Evolutionary conservation across 495 filamentous ascomycete genomes (phyloP), one percentile per base, ranked within the genome.

Genomic region (Aspergillus asperescens): DNA sequence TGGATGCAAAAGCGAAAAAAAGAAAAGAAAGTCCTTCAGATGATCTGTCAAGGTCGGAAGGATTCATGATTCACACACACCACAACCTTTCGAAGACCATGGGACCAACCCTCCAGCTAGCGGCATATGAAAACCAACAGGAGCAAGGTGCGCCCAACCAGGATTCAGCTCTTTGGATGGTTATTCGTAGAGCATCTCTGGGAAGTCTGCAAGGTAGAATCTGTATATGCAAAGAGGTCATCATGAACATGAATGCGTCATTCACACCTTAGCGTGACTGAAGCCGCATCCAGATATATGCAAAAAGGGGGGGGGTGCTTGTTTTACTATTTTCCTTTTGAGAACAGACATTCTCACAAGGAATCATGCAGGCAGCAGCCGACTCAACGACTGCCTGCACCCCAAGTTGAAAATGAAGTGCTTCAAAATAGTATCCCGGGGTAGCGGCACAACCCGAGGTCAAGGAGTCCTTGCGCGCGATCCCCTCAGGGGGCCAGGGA

Each of bases 1-100:
- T 25, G 31, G 27, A 13, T 18, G 27, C 15, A 46, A 46, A 46
- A 46, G 42, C 42, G 32, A 44, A 42, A 42, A 8, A 46, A 47
- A 32, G 29, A 46, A 44, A 42, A 42, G 4, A 46, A 47, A 32
- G 29, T 2, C 19, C 20, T 23, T 22, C 28, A 35, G 23, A 1
- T 13, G 27, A 32, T 22, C 25, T 13, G 18, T 20, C 18, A 28
- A 29, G 23, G 28, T 19, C 8, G 15, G 19, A 20, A 34, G 6
- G 7, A 47, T 5, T 18, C 28, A 4, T 23, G 28, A 12, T 13
- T 24, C 29, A 24, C 5, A 29, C 4, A 23, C 15, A 20, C n/a
- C 16, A 20, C 42, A 7, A 3, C n/a, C 27, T 8, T 35, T 24
- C 29, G 0, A 29, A 32, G 19, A 22, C 28, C 44, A 34, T 47